A percentile compares a stretch with the other conserved stretches of the same genome.
Evolutionary conservation across 2,329 filamentous ascomycete species (phyloP).

Genomic region (Podosphaera fusca): DNA sequence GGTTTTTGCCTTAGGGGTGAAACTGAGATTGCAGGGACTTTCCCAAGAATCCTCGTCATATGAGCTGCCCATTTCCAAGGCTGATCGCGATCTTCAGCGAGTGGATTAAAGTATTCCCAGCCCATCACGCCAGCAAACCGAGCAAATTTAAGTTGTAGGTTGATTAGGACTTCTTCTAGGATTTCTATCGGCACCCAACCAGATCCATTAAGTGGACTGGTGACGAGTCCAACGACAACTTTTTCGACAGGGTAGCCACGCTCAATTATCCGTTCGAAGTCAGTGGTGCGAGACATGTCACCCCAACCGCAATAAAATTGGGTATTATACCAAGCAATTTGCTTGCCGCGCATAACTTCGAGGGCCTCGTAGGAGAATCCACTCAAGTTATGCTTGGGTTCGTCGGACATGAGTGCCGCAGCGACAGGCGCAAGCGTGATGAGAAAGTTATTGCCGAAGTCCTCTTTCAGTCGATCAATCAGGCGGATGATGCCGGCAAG

Average conservation of each 20-base stretch:
- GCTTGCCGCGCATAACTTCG: conserved; percentile 38
- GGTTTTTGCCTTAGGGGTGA: background rate
- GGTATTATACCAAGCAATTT: conserved; percentile 69
- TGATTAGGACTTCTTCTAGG: conserved; percentile 31
- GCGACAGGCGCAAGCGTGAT: conserved; percentile 69
- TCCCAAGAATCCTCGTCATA: conserved; percentile 21
- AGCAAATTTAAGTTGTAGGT: conserved; percentile 34
- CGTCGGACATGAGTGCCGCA: conserved; percentile 37
- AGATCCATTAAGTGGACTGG: conserved; percentile 50
- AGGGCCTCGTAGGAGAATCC: conserved; percentile 64
- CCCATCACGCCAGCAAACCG: conserved; percentile 75
- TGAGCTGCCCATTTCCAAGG: conserved; percentile 61
- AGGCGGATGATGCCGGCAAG: conserved; percentile 41
- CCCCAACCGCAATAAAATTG: conserved; percentile 84
- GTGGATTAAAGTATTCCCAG: conserved; percentile 83
- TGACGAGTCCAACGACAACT: conserved; percentile 62
- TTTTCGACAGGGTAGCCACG: conserved; percentile 50
- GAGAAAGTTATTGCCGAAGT: conserved; percentile 49
- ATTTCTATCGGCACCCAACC: conserved; percentile 37
- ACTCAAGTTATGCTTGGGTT: conserved; percentile 42
- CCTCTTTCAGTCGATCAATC: conserved; percentile 41
- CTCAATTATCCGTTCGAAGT: conserved; percentile 29
- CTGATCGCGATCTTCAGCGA: conserved; percentile 34
- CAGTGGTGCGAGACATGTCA: conserved; percentile 18
- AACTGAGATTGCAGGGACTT: background rate